Evolutionary conservation across 805 yeast genomes (phyloP), one percentile per base, ranked within the genome.

Genomic region (Blastobotrys terrestris): DNA sequence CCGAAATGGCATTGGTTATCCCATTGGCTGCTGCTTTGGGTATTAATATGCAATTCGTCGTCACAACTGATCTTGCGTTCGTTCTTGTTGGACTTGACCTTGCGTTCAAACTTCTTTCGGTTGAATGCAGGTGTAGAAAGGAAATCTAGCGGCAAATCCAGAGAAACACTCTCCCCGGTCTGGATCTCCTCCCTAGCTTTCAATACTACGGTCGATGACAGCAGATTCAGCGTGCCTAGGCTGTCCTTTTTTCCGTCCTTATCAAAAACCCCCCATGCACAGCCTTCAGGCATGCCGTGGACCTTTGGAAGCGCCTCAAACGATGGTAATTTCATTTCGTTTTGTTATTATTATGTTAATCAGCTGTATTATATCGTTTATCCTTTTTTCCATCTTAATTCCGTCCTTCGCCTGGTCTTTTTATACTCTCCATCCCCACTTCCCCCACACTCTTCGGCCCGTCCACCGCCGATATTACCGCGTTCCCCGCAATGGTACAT

Each of bases 181-280:
- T 54, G 26, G 35, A 56, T 48, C 31, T 52, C 53, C 20, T 48
- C 39, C 20, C 48, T 18, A 14, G 55, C 57, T 6, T 46, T 15
- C 20, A 35, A 22, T 11, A 44, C 52, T 4, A 45, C 51, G 11
- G 52, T 52, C 14, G 55, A 46, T 2, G 57, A 52, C 42, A 55
- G 44, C 16, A 52, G 43, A 22, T 53, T 53, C 15, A 50, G 46
- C 44, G 51, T 48, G n/a, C 57, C 56, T 3, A 54, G 44, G 19
- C 44, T 48, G 42, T 56, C 60, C 44, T 53, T 49, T 15, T 44
- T 48, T 20, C 53, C 57, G 18, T 48, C 49, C 35, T 49, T 48
- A 35, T 52, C 55, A 21, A 49, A 55, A 15, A 55, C 48, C 14
- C 57, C 57, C 57, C 57, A 55, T 18, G 57, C 53, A 31, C 57